A percentile compares a stretch with the other conserved stretches of the same genome.
Evolutionary conservation across 371 early-diverging fungal genomes (phyloP).

Genomic region (Nosema muscidifuracis): DNA sequence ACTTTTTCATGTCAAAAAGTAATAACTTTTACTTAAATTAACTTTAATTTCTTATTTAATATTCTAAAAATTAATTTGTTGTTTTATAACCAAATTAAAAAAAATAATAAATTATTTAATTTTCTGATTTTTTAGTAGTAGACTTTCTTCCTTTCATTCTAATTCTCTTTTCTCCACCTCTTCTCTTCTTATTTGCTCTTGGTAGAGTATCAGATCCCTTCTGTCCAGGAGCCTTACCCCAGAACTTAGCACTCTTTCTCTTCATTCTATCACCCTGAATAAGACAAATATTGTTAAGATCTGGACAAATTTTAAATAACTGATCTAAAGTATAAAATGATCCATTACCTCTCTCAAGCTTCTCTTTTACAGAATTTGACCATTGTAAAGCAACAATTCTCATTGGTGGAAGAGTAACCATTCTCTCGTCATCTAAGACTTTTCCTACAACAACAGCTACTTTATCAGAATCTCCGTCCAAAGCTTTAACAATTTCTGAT

Average conservation of each 20-base stretch:
- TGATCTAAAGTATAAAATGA: conserved; percentile 61
- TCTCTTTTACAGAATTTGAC: conserved; percentile 54
- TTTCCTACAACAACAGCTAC: conserved; percentile 61
- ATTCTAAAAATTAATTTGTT: background rate
- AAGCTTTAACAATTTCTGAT: conserved; percentile 47
- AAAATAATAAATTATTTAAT: background rate
- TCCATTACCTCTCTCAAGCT: conserved; percentile 61
- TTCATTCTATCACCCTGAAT: conserved; percentile 47
- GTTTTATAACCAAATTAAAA: background rate
- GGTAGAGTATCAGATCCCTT: conserved; percentile 60
- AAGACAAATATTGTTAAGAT: conserved; percentile 53
- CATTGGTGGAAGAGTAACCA: conserved; percentile 58
- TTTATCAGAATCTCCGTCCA: conserved; percentile 44
- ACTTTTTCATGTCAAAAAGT: too few relatives aligned
- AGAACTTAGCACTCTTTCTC: conserved; percentile 61
- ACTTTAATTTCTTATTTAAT: background rate
- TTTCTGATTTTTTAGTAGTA: conserved; percentile 9
- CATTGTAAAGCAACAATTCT: conserved; percentile 59
- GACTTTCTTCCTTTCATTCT: conserved; percentile 39
- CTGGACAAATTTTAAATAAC: conserved; percentile 54
- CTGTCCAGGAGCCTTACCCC: conserved; percentile 61
- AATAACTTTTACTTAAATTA: too few relatives aligned
- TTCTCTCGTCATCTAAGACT: conserved; percentile 61
- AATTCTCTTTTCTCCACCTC: conserved; percentile 54
- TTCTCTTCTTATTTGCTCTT: conserved; percentile 48